phyloP scores from a whole-genome alignment of 805 yeast species.

The Ogataea kodamae region DNA sequence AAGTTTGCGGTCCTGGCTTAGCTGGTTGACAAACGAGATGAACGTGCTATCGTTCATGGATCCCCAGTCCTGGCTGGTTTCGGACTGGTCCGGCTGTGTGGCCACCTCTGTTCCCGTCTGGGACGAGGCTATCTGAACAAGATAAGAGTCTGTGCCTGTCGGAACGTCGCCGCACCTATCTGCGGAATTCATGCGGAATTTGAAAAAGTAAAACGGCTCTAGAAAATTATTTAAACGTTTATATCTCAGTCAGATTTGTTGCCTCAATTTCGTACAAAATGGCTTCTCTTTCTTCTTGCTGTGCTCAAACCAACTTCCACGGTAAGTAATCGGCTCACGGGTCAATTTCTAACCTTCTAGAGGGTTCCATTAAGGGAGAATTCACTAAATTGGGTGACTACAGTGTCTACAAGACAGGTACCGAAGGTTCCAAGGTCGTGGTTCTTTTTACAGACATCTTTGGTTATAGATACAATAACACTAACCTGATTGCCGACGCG shows the following conservation, averaged over 20 bases:
- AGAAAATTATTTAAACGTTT: too few relatives aligned
- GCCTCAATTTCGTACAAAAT: too few relatives aligned
- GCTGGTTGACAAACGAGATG: slow-evolving; percentile 33
- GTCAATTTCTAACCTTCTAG: slow-evolving; percentile 9
- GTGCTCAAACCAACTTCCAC: slow-evolving; percentile 15
- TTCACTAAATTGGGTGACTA: slow-evolving; percentile 41
- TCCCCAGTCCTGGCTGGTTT: slow-evolving; percentile 28
- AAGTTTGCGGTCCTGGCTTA: slow-evolving; percentile 29
- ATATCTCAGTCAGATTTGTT: too few relatives aligned
- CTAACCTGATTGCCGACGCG: slow-evolving; percentile 58
- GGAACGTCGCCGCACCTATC: too few relatives aligned
- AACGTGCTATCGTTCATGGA: slow-evolving; percentile 39
- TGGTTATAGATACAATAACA: slow-evolving; percentile 60
- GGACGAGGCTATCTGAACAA: slow-evolving; percentile 12
- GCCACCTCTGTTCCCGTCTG: slow-evolving; percentile 15
- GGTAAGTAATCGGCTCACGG: slow-evolving; percentile 32
- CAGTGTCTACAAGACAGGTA: slow-evolving; percentile 48
- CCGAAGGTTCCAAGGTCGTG: slow-evolving; percentile 44
- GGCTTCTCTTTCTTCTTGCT: slow-evolving; percentile 11
- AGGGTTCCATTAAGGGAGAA: slow-evolving; percentile 43
- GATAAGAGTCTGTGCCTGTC: too few relatives aligned
- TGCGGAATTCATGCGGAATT: too few relatives aligned
- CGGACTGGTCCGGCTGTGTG: slow-evolving; percentile 8
- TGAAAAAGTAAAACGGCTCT: too few relatives aligned
- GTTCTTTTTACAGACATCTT: slow-evolving; percentile 68